Evolutionary conservation across 176 grass and related monocot species (phyloP).

Genomic region (Bothriochloa decipiens): DNA sequence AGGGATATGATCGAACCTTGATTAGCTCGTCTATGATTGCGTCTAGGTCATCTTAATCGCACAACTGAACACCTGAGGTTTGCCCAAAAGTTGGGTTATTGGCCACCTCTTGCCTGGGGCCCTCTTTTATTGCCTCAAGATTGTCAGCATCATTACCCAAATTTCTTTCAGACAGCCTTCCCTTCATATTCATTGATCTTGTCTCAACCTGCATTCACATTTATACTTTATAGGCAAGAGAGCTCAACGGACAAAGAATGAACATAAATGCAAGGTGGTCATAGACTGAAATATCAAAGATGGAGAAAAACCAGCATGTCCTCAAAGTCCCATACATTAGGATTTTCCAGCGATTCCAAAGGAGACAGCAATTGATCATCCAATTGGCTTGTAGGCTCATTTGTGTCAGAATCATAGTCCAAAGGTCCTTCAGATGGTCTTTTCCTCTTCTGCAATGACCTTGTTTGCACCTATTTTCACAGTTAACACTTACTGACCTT

Average conservation of each 20-base stretch:
- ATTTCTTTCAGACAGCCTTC: background rate
- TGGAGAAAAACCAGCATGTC: background rate
- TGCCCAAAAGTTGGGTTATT: background rate
- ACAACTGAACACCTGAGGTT: background rate
- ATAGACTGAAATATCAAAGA: background rate
- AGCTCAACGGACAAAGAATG: slow-evolving; percentile 13
- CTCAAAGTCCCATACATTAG: slow-evolving; percentile 1
- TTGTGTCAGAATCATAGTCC: background rate
- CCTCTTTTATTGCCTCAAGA: background rate
- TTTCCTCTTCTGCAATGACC: slow-evolving; percentile 32
- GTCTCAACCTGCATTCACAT: background rate
- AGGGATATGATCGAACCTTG: slow-evolving; percentile 33
- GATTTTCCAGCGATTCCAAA: background rate
- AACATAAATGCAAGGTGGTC: background rate
- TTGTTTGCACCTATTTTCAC: slow-evolving; percentile 40
- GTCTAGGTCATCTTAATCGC: slow-evolving; percentile 23
- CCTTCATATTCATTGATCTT: too few relatives aligned
- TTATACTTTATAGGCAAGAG: background rate
- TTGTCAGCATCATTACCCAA: background rate
- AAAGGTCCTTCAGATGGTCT: slow-evolving; percentile 6
- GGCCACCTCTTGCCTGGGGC: background rate
- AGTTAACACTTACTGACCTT: background rate
- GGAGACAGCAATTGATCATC: background rate
- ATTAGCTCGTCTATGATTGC: slow-evolving; percentile 32
- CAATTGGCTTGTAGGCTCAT: background rate